Conservation (phyloP, 768 basidiomycete species). For the Tephrocybe sp. region DNA sequence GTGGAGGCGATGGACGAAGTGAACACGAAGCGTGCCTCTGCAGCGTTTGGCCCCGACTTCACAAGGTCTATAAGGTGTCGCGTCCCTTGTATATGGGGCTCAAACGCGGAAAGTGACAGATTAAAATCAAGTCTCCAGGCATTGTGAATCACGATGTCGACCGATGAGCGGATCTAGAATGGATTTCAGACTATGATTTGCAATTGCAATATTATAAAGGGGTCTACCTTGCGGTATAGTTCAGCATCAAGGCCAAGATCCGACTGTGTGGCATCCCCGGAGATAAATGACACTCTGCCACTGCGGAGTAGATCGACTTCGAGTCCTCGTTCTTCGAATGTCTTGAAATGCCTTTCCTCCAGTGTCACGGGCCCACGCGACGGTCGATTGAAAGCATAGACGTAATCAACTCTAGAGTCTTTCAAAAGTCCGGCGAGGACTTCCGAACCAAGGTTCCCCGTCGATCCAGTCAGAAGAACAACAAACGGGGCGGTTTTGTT, state of each 20-base stretch:
- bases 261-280: conserved; percentile 11
- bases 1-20: conserved; percentile 32
- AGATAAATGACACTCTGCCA: conserved; percentile 15
- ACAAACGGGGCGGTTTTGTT: neutral
- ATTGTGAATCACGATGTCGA: conserved; percentile 31
- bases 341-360: conserved; percentile 10
- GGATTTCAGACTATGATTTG: neutral
- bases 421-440: conserved; percentile 23
- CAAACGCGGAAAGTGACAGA: conserved; percentile 33
- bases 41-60: conserved; percentile 16
- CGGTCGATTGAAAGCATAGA: conserved; percentile 36
- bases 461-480: conserved; percentile 25
- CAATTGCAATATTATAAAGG: neutral
- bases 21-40: conserved; percentile 25
- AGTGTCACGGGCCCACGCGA: neutral
- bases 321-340: conserved; percentile 17
- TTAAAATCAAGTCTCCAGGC: conserved; percentile 45
- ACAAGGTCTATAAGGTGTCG: conserved; percentile 30
- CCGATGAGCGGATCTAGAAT: conserved; percentile 22
- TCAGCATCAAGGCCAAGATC: conserved; percentile 14
- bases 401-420: conserved; percentile 32
- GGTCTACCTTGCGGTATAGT: conserved; percentile 3
- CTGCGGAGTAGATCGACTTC: conserved; percentile 11
- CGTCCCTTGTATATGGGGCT: conserved; percentile 31
- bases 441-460: conserved; percentile 24